Conservation (phyloP, 306 rosid species). For the Rosa chinensis region DNA sequence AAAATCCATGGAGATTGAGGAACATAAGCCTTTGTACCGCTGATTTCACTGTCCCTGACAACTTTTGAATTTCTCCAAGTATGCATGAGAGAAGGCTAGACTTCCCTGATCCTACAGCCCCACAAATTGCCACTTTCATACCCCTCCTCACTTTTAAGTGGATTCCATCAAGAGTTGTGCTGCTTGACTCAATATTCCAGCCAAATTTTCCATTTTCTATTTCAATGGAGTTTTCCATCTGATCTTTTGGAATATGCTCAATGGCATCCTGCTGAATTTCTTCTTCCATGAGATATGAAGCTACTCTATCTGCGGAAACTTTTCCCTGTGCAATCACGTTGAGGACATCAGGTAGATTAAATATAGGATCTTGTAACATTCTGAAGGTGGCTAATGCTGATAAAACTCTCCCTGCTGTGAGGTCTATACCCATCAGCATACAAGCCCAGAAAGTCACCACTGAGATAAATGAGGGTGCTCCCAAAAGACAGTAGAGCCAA, state of each 20-base stretch:
- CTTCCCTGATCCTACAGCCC: slow-evolving; percentile 90
- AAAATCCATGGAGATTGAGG: slow-evolving; percentile 92
- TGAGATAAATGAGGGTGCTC: slow-evolving; percentile 81
- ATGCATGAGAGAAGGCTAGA: slow-evolving; percentile 73
- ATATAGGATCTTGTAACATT: slow-evolving; percentile 90
- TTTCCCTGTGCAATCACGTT: slow-evolving; percentile 82
- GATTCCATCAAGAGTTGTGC: slow-evolving; percentile 62
- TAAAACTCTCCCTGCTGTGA: slow-evolving; percentile 81
- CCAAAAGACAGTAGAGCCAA: slow-evolving; percentile 73
- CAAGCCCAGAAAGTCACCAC: slow-evolving; percentile 76
- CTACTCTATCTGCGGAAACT: slow-evolving; percentile 80
- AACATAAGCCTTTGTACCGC: slow-evolving; percentile 93
- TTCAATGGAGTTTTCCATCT: slow-evolving; percentile 57
- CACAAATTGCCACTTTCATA: slow-evolving; percentile 92
- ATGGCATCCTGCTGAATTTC: slow-evolving; percentile 73
- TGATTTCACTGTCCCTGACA: slow-evolving; percentile 68
- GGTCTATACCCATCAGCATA: slow-evolving; percentile 73
- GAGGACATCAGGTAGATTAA: slow-evolving; percentile 80
- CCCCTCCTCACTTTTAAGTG: slow-evolving; percentile 77
- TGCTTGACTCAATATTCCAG: slow-evolving; percentile 66
- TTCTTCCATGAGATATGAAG: slow-evolving; percentile 66
- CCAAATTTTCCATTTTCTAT: slow-evolving; percentile 73
- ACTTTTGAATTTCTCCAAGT: slow-evolving; percentile 77
- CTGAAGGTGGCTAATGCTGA: slow-evolving; percentile 87
- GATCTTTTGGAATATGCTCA: slow-evolving; percentile 52